A percentile compares a stretch with the other conserved stretches of the same genome.
Conservation (phyloP, 371 early-diverging fungal genomes). For the Fennellomyces sp. region DNA sequence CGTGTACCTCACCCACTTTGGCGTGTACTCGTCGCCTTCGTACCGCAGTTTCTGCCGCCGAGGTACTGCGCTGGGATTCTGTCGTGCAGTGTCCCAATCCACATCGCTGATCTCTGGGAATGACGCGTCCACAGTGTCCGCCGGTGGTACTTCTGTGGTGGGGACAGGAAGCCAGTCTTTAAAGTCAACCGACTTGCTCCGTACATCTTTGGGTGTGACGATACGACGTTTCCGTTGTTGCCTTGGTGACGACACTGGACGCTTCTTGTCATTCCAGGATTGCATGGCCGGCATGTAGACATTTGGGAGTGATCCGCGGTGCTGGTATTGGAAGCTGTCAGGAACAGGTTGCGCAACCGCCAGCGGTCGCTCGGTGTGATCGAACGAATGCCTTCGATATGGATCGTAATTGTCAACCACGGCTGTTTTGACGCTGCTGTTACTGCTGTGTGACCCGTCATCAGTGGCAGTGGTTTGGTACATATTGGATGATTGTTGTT, state of each 20-base stretch:
- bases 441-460: constrained; percentile 9
- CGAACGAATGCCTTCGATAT: neutral
- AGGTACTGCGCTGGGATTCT: constrained; percentile 33
- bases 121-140: neutral
- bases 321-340: neutral
- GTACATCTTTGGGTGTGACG: neutral
- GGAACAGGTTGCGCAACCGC: neutral
- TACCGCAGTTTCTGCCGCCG: constrained; percentile 72
- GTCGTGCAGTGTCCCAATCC: constrained; percentile 26
- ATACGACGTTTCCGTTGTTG: neutral
- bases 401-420: neutral
- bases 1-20: constrained; percentile 81
- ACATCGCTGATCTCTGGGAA: constrained; percentile 3
- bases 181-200: neutral
- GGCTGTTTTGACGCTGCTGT: constrained; percentile 1
- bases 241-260: neutral
- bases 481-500: neutral
- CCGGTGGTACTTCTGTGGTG: neutral
- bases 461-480: constrained; percentile 2
- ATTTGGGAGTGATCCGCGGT: constrained; percentile 1
- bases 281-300: neutral
- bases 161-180: neutral
- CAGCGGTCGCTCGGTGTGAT: neutral
- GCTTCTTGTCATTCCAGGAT: neutral
- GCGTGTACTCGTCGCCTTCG: constrained; percentile 84